Evolutionary conservation across 805 yeast genomes (phyloP).

Genomic region (Groenewaldozyma tartarivorans): DNA sequence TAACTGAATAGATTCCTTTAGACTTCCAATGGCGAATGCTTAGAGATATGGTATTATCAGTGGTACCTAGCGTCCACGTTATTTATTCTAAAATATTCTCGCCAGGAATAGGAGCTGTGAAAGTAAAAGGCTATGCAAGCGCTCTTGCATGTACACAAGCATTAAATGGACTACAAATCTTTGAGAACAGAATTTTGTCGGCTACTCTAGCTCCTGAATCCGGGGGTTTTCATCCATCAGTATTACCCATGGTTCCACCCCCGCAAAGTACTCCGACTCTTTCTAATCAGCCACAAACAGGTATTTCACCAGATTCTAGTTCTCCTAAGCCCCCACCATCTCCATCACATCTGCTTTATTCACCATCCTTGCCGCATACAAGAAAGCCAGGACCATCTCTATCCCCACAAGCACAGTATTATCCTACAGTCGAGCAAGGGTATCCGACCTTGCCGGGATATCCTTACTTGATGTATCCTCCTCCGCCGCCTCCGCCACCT

Average conservation of each 20-base stretch:
- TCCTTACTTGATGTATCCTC: neutral
- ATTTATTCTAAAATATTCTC: constrained; percentile 12
- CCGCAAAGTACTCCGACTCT: constrained; percentile 2
- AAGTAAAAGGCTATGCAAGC: constrained; percentile 11
- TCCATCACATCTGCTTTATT: neutral
- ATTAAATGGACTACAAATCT: constrained; percentile 10
- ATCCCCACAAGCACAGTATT: constrained; percentile 1
- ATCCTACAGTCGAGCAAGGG: neutral
- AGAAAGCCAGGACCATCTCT: too few relatives aligned
- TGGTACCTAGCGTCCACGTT: constrained; percentile 9
- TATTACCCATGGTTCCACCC: neutral
- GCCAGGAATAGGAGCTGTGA: constrained; percentile 12
- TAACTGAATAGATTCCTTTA: constrained; percentile 6
- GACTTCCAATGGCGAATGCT: constrained; percentile 26
- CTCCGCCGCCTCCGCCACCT: neutral
- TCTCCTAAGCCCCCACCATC: constrained; percentile 1
- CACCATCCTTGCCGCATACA: neutral
- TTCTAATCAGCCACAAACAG: constrained; percentile 2
- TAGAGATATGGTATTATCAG: constrained; percentile 8
- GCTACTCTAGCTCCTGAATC: constrained; percentile 7
- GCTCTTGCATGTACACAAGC: constrained; percentile 9
- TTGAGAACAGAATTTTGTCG: constrained; percentile 6
- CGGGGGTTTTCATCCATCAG: neutral
- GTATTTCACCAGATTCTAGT: constrained; percentile 6
- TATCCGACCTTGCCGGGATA: neutral